phyloP scores from a whole-genome alignment of 2,329 filamentous ascomycete genomes.

The Pyricularia pennisetigena region DNA sequence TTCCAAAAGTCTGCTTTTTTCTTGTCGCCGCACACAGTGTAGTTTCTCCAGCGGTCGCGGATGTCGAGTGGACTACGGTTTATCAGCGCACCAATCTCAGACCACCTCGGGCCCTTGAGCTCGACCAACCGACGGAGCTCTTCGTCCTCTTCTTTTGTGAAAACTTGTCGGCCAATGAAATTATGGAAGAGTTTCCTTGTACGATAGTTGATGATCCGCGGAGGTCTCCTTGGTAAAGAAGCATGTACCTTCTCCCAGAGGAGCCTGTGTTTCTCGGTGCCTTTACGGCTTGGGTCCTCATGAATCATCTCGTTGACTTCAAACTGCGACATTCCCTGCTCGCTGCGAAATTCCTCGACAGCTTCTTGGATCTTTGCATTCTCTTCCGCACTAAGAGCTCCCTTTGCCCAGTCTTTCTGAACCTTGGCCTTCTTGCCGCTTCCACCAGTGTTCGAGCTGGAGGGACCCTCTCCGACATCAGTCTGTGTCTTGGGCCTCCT shows the following conservation, averaged over 20 bases:
- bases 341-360: conserved; percentile 33
- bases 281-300: conserved; percentile 6
- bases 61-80: conserved; percentile 57
- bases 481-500: not conserved
- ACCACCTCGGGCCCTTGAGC: conserved; percentile 47
- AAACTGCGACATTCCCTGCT: conserved; percentile 29
- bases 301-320: conserved; percentile 38
- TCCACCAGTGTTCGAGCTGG: not conserved
- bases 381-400: conserved; percentile 34
- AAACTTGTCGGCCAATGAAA: conserved; percentile 47
- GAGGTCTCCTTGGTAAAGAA: conserved; percentile 37
- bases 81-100: conserved; percentile 48
- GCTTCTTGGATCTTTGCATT: conserved; percentile 27
- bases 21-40: conserved; percentile 47
- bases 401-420: conserved; percentile 11
- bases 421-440: not conserved
- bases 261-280: conserved; percentile 21
- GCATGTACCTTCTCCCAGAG: conserved; percentile 41
- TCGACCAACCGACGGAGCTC: conserved; percentile 37
- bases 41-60: conserved; percentile 61
- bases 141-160: conserved; percentile 49
- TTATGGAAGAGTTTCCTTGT: conserved; percentile 57
- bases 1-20: conserved; percentile 48
- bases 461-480: not conserved
- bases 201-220: conserved; percentile 43